Evolutionary conservation across 371 early-diverging fungal species (phyloP), one percentile per base, ranked within the genome.

Genomic region (Saksenaea vasiformis): DNA sequence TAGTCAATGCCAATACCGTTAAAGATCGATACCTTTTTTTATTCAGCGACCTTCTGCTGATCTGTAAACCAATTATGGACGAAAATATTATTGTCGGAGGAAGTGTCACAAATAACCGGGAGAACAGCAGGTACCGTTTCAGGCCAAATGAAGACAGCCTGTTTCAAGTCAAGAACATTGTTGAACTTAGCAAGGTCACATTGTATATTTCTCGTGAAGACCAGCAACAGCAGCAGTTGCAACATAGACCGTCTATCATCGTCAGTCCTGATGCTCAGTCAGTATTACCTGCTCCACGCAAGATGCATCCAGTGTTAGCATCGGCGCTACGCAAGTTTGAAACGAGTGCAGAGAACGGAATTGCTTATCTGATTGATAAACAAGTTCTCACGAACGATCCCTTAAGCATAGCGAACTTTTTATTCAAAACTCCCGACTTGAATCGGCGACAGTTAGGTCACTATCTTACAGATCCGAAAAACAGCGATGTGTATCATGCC

Each of bases 341-440:
- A 59, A 76, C 83, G 5, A 87, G 90, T 70, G 89, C 93, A 8
- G 81, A 79, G 0, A 75, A 83, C 15, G 91, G 91, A 0, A 82
- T 95, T 15, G 80, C 80, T 22, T 89, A 87, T 54, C 82, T 93
- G 61, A 78, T 93, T 27, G 85, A 89, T 54, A 91, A 90, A 62
- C 77, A 87, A 15, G 84, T 90, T 11, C 72, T 95, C 13, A 84
- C 85, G 0, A 77, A 87, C 11, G 87, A 86, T 17, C 87, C 92
- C 0, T 73, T 87, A 28, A 85, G 81, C n/a, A 88, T 93, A n/a
- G 94, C 93, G 22, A 85, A 87, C 13, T 94, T 94, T 62, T 65
- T 95, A 55, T 89, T 93, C 78, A 87, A 90, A 41, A 92, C 93
- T 27, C 91, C 93, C 0, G 87, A 89, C 61, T 83, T 95, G 11